A percentile compares a stretch with the other conserved stretches of the same genome.
Conservation (phyloP, 2,329 filamentous ascomycete species). For the Graphiopsis chlorocephala region DNA sequence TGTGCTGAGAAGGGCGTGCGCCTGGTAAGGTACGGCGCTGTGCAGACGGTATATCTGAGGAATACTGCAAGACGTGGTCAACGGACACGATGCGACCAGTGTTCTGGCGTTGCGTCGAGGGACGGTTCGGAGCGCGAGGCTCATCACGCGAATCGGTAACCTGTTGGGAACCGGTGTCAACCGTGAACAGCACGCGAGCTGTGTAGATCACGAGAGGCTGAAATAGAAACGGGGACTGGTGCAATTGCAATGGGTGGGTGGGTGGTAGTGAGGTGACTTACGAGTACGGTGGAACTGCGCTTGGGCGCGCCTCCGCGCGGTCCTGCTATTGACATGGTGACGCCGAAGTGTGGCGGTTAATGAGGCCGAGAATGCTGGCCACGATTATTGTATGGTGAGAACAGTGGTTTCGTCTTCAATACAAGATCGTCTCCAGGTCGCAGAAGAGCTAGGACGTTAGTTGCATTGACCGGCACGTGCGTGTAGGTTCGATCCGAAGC, state of each 20-base stretch:
- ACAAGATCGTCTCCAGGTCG: constrained; percentile 8
- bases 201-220: constrained; percentile 6
- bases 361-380: neutral
- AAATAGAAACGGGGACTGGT: neutral
- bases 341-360: neutral
- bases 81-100: constrained; percentile 73
- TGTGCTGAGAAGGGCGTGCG: constrained; percentile 47
- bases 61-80: constrained; percentile 91
- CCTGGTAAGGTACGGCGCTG: constrained; percentile 74
- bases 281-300: constrained; percentile 15
- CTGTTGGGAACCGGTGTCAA: constrained; percentile 1
- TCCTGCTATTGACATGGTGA: constrained; percentile 12
- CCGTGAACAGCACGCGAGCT: neutral
- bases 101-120: constrained; percentile 34
- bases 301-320: constrained; percentile 1
- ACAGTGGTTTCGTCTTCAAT: neutral
- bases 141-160: constrained; percentile 28
- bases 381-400: neutral
- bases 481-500: constrained; percentile 4
- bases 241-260: neutral
- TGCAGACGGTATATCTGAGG: constrained; percentile 91
- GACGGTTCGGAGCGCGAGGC: constrained; percentile 18
- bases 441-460: constrained; percentile 13
- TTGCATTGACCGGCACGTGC: constrained; percentile 5
- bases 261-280: constrained; percentile 1